Conservation (phyloP, 2,329 filamentous ascomycete species). For the Aureobasidium sp. region DNA sequence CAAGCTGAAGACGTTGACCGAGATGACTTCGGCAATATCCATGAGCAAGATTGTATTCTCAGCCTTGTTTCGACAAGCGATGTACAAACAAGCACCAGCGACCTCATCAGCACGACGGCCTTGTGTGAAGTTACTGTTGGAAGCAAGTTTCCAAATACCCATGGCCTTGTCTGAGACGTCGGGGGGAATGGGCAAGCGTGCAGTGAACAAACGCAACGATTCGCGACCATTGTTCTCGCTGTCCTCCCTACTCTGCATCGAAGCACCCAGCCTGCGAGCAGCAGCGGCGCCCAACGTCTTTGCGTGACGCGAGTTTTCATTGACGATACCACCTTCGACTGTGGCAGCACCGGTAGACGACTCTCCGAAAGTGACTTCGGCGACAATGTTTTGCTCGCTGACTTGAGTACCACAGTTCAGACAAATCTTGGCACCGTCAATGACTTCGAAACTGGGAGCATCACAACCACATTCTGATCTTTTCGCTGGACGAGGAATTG, state of each 20-base stretch:
- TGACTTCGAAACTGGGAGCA: slow-evolving; percentile 24
- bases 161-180: slow-evolving; percentile 32
- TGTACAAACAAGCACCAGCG: slow-evolving; percentile 83
- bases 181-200: slow-evolving; percentile 31
- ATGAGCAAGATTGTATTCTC: slow-evolving; percentile 88
- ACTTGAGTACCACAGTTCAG: slow-evolving; percentile 77
- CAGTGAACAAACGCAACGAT: slow-evolving; percentile 32
- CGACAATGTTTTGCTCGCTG: slow-evolving; percentile 80
- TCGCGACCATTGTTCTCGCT: slow-evolving; percentile 39
- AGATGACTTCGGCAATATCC: slow-evolving; percentile 79
- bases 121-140: slow-evolving; percentile 63
- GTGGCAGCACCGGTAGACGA: slow-evolving; percentile 75
- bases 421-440: slow-evolving; percentile 51
- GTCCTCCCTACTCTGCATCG: slow-evolving; percentile 49
- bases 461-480: slow-evolving; percentile 20
- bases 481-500: slow-evolving; percentile 6
- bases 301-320: slow-evolving; percentile 74
- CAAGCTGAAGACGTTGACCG: slow-evolving; percentile 84
- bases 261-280: slow-evolving; percentile 37
- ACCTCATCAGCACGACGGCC: slow-evolving; percentile 80
- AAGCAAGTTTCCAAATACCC: slow-evolving; percentile 37
- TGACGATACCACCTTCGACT: slow-evolving; percentile 83
- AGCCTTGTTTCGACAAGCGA: slow-evolving; percentile 70
- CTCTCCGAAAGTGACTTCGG: slow-evolving; percentile 88
- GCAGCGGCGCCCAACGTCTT: slow-evolving; percentile 48